Evolutionary conservation across 2,329 filamentous ascomycete genomes (phyloP), one percentile per base, ranked within the genome.

Genomic region (Fusarium equiseti): DNA sequence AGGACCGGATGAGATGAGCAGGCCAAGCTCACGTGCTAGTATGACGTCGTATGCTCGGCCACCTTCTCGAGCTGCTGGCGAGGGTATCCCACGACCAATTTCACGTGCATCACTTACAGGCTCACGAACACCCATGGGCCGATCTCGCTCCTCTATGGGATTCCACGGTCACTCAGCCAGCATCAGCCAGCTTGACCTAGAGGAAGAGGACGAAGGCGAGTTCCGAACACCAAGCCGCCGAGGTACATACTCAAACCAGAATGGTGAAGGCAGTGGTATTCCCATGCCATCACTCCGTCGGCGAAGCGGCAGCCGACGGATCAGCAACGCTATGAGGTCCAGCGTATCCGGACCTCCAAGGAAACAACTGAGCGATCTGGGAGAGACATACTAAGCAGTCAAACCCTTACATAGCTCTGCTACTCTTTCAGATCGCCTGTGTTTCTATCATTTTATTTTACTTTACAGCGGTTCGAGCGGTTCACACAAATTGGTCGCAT

Each of bases 1-100:
- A 52, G 70, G 69, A 3, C 85, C 85, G 16, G 83, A 83, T 18
- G 81, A 83, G 48, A 75, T 77, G 43, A 83, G 82, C 63, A 89
- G 92, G 35, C 92, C 93, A 18, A 92, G 89, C 81, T 95, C 92
- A 75, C 89, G 92, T 70, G 89, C 91, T 73, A 92, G 90, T 77
- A 81, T 85, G 60, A 85, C 87, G 55, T 86, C 84, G 52, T 86
- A 85, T 61, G 85, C 84, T 45, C 83, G 87, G 45, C 87, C 88
- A 2, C 78, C 82, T 5, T 89, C 87, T 63, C 83, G 87, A 64
- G 83, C 81, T 20, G 68, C 68, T 8, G 68, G 68, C 48, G 87
- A 88, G 35, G 84, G 86, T 80, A 86, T 81, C 79, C 81, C 88
- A 24, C 86, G 90, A 31, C 90, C 91, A 11, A 85, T 88, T 70